Evolutionary conservation across 1,284 basidiomycete species (phyloP).

Genomic region (Gymnopus androsaceus): DNA sequence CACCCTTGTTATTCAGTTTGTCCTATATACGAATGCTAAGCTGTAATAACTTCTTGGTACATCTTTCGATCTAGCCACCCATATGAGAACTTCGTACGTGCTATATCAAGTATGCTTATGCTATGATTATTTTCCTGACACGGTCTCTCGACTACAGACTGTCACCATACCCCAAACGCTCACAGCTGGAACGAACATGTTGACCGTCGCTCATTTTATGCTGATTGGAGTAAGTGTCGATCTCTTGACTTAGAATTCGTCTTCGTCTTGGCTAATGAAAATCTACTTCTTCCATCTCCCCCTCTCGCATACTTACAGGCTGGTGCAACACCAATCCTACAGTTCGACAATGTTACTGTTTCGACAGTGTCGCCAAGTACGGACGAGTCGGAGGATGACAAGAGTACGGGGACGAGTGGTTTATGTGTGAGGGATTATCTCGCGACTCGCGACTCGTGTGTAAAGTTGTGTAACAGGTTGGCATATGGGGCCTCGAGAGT

Average conservation of each 20-base stretch:
- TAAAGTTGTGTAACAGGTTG: too few species aligned
- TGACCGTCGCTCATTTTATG: slow-evolving; percentile 19
- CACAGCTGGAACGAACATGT: slow-evolving; percentile 26
- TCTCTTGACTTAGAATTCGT: not conserved
- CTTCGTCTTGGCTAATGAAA: not conserved
- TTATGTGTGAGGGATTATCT: not conserved
- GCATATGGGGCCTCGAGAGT: too few species aligned
- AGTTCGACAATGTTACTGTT: slow-evolving; percentile 33
- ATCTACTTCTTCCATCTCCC: not conserved
- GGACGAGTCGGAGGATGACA: not conserved
- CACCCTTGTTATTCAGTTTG: not conserved
- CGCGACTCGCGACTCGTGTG: too few species aligned
- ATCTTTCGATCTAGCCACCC: too few species aligned
- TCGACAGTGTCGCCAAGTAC: not conserved
- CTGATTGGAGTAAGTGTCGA: slow-evolving; percentile 14
- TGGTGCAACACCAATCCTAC: slow-evolving; percentile 26
- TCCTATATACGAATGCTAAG: not conserved
- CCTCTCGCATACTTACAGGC: not conserved
- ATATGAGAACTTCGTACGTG: slow-evolving; percentile 18
- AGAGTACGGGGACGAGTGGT: slow-evolving; percentile 3
- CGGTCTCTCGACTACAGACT: too few species aligned
- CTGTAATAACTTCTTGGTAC: too few species aligned
- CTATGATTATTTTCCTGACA: not conserved
- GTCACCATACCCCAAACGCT: slow-evolving; percentile 7
- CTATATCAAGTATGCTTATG: not conserved